Evolutionary conservation across 306 rosid species (phyloP), one percentile per base, ranked within the genome.

Genomic region (Ammopiptanthus mongolicus): DNA sequence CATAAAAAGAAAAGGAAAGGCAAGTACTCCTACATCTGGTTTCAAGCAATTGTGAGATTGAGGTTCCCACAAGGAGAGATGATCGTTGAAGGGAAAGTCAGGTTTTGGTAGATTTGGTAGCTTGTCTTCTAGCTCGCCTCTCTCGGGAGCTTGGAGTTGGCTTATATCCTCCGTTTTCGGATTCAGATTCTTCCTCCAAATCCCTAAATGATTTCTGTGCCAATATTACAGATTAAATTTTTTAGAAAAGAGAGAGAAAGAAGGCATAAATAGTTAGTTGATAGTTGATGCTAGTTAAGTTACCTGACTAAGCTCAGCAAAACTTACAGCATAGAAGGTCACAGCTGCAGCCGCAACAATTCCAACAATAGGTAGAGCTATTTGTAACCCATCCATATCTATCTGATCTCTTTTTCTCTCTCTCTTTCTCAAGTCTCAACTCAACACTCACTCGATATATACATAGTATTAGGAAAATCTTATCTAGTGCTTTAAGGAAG

Each of bases 251-350:
- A 3, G 22, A 11, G 31, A 7, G 23, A 12, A 7, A 29, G 12
- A 51, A 11, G 10, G 4, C 1, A n/a, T 2, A n/a, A n/a, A n/a
- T n/a, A 12, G 18, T 33, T 33, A 33, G 36, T 33, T 33, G 36
- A 33, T 23, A 23, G 68, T 4, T 19, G 13, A 31, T 21, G 15
- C 15, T n/a, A 19, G 11, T 29, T 29, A 4, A 25, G 28, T 21
- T 78, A 88, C 94, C 93, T 91, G 92, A 78, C 88, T 84, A 5
- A 89, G 14, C 81, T 89, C 97, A 8, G 81, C 0, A 58, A 91
- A 91, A 86, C 97, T 91, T 0, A 91, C 95, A 2, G 80, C 97
- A 57, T 89, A 89, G 80, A 89, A 91, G 69, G 97, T 89, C 7
- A 78, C 82, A 23, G 92, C 95, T 15, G 97, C 94, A 29, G 89